phyloP scores from a whole-genome alignment of 345 rosid species.

The Eucalyptus regnans region DNA sequence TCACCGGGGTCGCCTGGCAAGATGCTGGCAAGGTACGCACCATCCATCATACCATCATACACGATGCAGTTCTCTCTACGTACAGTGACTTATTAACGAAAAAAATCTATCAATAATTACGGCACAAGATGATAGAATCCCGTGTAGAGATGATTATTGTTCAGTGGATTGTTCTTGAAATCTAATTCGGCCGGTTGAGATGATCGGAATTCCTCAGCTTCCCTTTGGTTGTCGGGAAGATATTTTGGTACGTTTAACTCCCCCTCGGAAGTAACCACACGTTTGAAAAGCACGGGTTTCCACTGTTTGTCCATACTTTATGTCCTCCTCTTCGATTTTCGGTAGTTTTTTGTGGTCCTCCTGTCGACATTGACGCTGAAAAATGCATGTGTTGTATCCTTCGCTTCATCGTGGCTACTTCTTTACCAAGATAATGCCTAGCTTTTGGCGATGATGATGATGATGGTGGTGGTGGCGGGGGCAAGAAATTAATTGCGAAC shows the following conservation, averaged over 20 bases:
- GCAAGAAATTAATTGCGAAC: neutral
- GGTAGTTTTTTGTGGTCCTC: neutral
- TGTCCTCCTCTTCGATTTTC: neutral
- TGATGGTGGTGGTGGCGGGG: neutral
- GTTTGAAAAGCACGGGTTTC: neutral
- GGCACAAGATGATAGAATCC: neutral
- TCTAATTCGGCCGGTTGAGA: neutral
- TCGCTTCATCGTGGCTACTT: neutral
- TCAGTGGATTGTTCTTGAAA: neutral
- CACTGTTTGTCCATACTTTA: neutral
- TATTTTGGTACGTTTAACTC: constrained; percentile 62
- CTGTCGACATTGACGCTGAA: neutral
- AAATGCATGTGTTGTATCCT: neutral
- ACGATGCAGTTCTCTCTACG: neutral
- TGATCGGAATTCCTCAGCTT: neutral
- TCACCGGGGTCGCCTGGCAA: constrained; percentile 73
- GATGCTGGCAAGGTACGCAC: constrained; percentile 62
- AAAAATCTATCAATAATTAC: neutral
- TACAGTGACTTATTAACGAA: neutral
- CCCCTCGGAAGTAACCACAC: constrained; percentile 21
- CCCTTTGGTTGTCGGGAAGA: neutral
- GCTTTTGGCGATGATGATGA: neutral
- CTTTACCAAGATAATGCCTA: neutral
- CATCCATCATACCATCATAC: too few relatives aligned
- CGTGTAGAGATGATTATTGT: neutral